phyloP scores from a whole-genome alignment of 2,329 filamentous ascomycete genomes.

The Blastomyces percursus region DNA sequence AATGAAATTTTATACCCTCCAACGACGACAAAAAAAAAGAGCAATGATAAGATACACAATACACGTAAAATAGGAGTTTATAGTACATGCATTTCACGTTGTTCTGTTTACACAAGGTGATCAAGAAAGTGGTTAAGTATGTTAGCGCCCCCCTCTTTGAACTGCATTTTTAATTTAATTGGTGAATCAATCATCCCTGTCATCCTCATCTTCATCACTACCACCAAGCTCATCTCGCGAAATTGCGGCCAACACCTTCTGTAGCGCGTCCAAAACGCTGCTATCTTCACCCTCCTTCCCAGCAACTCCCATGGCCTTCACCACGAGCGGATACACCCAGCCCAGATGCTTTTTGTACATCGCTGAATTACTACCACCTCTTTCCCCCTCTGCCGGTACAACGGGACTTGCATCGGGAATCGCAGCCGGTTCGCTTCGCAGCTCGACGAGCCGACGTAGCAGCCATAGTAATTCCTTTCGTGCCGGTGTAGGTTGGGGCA shows the following conservation, averaged over 20 bases:
- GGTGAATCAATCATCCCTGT: not conserved
- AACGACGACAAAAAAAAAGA: not conserved
- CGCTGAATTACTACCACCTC: conserved; percentile 18
- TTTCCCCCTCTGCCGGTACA: not conserved
- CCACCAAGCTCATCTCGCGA: conserved; percentile 28
- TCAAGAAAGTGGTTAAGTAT: too few species aligned
- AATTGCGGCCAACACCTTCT: conserved; percentile 51
- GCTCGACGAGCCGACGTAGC: conserved; percentile 52
- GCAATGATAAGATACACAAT: not conserved
- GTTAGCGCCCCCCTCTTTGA: not conserved
- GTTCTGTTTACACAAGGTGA: too few species aligned
- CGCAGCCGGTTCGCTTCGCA: conserved; percentile 59
- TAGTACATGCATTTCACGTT: too few species aligned
- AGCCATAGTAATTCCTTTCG: conserved; percentile 66
- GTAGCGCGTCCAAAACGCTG: conserved; percentile 39
- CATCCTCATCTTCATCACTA: not conserved
- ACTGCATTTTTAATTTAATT: not conserved
- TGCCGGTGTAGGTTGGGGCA: conserved; percentile 77
- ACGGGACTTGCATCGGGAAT: conserved; percentile 42
- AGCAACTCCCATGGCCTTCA: conserved; percentile 28
- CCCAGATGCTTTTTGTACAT: conserved; percentile 62
- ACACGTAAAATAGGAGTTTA: not conserved
- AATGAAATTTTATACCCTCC: not conserved
- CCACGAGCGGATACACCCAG: conserved; percentile 63
- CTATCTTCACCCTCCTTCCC: conserved; percentile 32